These are phyloP conservation scores for Rubus idaeus DNA, from an alignment of 306 rosid species.

Conservation along the genomic window DNA sequence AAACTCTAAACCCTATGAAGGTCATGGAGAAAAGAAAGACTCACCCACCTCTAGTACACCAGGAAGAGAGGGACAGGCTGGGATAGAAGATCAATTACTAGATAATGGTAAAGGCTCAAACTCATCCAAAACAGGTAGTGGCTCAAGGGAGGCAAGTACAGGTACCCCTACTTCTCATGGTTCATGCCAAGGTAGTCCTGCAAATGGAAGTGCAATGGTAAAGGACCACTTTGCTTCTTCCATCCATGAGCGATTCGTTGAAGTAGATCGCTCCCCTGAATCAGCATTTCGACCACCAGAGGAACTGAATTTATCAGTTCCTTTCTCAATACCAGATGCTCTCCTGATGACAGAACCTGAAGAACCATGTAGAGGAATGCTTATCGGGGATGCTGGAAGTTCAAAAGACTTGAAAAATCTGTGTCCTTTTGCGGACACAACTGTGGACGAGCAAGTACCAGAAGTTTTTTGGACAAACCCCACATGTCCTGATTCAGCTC, in stretches of 20 bases:
- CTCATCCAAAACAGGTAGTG: slow-evolving; percentile 50
- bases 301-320: slow-evolving; percentile 22
- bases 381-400: slow-evolving; percentile 69
- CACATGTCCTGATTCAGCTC: slow-evolving; percentile 40
- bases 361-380: slow-evolving; percentile 66
- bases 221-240: slow-evolving; percentile 43
- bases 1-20: slow-evolving; percentile 36
- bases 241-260: slow-evolving; percentile 39
- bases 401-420: slow-evolving; percentile 77
- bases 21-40: slow-evolving; percentile 42
- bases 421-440: slow-evolving; percentile 67
- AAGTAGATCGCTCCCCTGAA: slow-evolving; percentile 51
- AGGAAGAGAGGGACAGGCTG: slow-evolving; percentile 35
- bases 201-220: slow-evolving; percentile 36
- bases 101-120: slow-evolving; percentile 35
- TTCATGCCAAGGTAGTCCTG: slow-evolving; percentile 78
- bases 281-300: slow-evolving; percentile 37
- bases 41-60: slow-evolving; percentile 35
- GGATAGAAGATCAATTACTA: slow-evolving; percentile 43
- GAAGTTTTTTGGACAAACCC: slow-evolving; percentile 53
- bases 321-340: slow-evolving; percentile 32
- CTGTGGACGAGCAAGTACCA: slow-evolving; percentile 59
- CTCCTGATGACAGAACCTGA: slow-evolving; percentile 45
- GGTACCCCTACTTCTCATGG: slow-evolving; percentile 71
- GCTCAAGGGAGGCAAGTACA: slow-evolving; percentile 68